Evolutionary conservation across 768 basidiomycete genomes (phyloP).

Genomic region (Hericium erinaceus): DNA sequence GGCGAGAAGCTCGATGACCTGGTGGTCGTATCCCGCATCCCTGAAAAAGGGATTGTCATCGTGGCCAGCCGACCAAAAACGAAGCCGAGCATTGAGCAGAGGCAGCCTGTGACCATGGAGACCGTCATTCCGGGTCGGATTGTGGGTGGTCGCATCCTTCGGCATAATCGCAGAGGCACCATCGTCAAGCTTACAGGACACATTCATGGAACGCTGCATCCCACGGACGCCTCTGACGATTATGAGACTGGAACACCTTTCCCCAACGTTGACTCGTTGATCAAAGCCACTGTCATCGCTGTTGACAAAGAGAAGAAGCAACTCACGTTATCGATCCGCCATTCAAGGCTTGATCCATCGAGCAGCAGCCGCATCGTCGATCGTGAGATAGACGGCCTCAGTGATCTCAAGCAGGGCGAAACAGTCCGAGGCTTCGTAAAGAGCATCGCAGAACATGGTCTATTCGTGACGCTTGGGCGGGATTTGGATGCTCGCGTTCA

Average conservation of each 20-base stretch:
- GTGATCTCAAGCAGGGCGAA: constrained; percentile 61
- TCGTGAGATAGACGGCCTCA: constrained; percentile 52
- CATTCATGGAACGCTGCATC: constrained; percentile 70
- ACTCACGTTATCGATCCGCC: constrained; percentile 72
- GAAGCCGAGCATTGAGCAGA: constrained; percentile 37
- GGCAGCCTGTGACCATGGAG: constrained; percentile 52
- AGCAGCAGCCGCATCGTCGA: constrained; percentile 45
- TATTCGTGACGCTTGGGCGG: constrained; percentile 82
- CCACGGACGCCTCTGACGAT: constrained; percentile 77
- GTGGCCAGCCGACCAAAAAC: constrained; percentile 66
- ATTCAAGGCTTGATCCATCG: constrained; percentile 57
- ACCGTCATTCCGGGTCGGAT: constrained; percentile 62
- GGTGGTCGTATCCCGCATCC: constrained; percentile 82
- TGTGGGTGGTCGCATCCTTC: constrained; percentile 72
- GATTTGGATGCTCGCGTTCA: constrained; percentile 87
- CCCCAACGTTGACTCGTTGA: constrained; percentile 52
- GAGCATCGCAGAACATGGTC: constrained; percentile 74
- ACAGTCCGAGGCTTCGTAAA: constrained; percentile 86
- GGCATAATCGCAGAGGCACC: constrained; percentile 62
- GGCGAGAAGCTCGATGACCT: constrained; percentile 71
- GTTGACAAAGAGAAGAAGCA: constrained; percentile 60
- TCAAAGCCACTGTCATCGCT: constrained; percentile 63
- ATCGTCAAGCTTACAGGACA: constrained; percentile 66
- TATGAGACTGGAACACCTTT: constrained; percentile 50
- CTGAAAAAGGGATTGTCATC: constrained; percentile 79